Percentiles rank a stretch among this genome's conserved stretches.
phyloP scores from a whole-genome alignment of 768 basidiomycete species.

The Cantharellus cinnabarinus region DNA sequence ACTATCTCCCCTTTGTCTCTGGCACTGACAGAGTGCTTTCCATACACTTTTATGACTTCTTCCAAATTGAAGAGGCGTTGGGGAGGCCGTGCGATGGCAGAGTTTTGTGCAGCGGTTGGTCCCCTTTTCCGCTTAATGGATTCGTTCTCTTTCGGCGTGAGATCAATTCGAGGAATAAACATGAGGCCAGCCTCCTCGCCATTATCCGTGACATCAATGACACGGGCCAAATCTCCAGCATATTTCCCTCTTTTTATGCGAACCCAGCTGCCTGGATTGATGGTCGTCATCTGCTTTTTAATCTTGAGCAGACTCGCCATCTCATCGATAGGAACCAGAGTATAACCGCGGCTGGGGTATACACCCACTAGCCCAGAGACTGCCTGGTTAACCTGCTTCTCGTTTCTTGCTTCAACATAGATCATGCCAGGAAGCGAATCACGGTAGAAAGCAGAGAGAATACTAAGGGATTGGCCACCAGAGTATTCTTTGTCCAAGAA shows the following conservation, averaged over 20 bases:
- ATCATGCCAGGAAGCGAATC: constrained; percentile 91
- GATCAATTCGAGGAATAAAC: constrained; percentile 94
- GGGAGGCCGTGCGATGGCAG: constrained; percentile 46
- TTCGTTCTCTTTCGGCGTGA: constrained; percentile 67
- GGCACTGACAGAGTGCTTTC: constrained; percentile 52
- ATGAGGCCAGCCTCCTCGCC: constrained; percentile 83
- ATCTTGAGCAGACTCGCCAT: constrained; percentile 93
- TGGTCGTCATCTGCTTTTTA: constrained; percentile 77
- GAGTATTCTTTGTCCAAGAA: constrained; percentile 67
- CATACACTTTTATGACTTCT: constrained; percentile 73
- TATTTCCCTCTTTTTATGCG: constrained; percentile 88
- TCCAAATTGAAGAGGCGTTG: constrained; percentile 88
- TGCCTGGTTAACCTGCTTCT: constrained; percentile 69
- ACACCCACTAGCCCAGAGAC: constrained; percentile 83
- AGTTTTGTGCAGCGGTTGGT: constrained; percentile 19
- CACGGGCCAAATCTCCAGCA: constrained; percentile 84
- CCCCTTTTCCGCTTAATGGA: constrained; percentile 61
- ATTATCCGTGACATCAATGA: constrained; percentile 83
- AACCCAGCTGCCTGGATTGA: constrained; percentile 82
- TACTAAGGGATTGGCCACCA: constrained; percentile 47
- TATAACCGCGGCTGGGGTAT: constrained; percentile 62
- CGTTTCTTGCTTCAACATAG: constrained; percentile 83
- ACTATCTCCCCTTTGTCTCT: constrained; percentile 43
- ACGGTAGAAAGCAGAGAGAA: constrained; percentile 86
- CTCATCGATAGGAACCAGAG: constrained; percentile 85